These are phyloP conservation scores for Scleromitrula shiraiana DNA, from an alignment of 2,329 filamentous ascomycete genomes.

Conservation along the genomic window DNA sequence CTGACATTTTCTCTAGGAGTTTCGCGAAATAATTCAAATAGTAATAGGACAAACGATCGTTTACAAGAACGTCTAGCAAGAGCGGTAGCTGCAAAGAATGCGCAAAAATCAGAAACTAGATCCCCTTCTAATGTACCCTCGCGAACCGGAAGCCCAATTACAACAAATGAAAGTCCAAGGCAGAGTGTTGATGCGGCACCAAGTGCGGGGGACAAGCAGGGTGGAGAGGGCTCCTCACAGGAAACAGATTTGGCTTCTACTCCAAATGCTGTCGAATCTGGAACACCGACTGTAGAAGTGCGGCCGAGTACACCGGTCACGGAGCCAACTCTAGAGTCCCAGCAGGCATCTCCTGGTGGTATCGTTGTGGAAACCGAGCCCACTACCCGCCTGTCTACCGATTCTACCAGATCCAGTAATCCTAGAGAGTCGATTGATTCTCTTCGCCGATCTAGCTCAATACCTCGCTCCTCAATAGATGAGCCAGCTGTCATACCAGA, in stretches of 20 bases:
- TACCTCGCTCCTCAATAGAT: slow-evolving; percentile 27
- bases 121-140: slow-evolving; percentile 40
- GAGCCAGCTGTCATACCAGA: slow-evolving; percentile 15
- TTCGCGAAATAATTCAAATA: slow-evolving; percentile 58
- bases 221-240: neutral
- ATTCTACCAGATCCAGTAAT: slow-evolving; percentile 23
- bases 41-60: slow-evolving; percentile 62
- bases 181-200: slow-evolving; percentile 36
- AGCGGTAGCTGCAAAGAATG: slow-evolving; percentile 68
- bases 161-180: slow-evolving; percentile 35
- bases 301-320: slow-evolving; percentile 10
- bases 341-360: slow-evolving; percentile 11
- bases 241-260: slow-evolving; percentile 1
- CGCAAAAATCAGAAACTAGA: slow-evolving; percentile 38
- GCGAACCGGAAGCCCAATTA: slow-evolving; percentile 44
- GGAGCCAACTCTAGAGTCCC: neutral
- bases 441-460: slow-evolving; percentile 13
- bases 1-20: slow-evolving; percentile 31
- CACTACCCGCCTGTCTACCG: slow-evolving; percentile 21
- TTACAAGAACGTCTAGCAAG: slow-evolving; percentile 85
- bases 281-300: slow-evolving; percentile 15
- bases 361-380: slow-evolving; percentile 17
- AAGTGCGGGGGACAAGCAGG: slow-evolving; percentile 9
- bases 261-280: neutral
- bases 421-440: slow-evolving; percentile 22